Evolutionary conservation across 495 filamentous ascomycete species (phyloP).

Genomic region (Aspergillus hancockii): DNA sequence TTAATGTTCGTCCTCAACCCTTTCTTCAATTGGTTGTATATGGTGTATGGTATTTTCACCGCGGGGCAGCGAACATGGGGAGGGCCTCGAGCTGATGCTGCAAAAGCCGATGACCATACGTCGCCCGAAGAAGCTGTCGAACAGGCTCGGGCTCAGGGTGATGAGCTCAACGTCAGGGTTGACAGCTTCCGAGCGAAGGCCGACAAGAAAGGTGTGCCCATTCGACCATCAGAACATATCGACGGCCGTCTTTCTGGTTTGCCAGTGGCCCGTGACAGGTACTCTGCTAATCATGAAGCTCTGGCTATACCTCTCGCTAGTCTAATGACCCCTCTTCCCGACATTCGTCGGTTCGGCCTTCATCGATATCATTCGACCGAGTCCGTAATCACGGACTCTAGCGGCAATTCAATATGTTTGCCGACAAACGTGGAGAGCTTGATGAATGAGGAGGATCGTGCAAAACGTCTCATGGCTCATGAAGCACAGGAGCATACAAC

Average conservation of each 20-base stretch:
- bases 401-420: constrained; percentile 65
- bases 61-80: constrained; percentile 97
- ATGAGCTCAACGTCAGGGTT: constrained; percentile 89
- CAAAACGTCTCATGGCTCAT: constrained; percentile 69
- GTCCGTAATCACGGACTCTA: constrained; percentile 64
- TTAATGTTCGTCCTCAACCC: constrained; percentile 95
- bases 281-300: constrained; percentile 31
- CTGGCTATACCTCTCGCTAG: constrained; percentile 39
- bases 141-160: constrained; percentile 73
- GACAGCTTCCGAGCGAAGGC: constrained; percentile 80
- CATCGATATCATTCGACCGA: constrained; percentile 71
- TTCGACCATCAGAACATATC: constrained; percentile 72
- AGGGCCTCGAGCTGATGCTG: constrained; percentile 90
- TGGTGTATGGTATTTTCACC: constrained; percentile 87
- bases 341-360: constrained; percentile 50
- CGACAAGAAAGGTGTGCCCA: constrained; percentile 57
- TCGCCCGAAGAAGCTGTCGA: constrained; percentile 84
- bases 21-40: constrained; percentile 98
- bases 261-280: constrained; percentile 56
- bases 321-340: constrained; percentile 45
- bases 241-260: constrained; percentile 59
- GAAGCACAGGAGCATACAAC: constrained; percentile 47
- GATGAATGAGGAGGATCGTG: constrained; percentile 75
- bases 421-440: constrained; percentile 81
- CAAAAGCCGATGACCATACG: constrained; percentile 74